Conservation (phyloP, 768 basidiomycete species). For the Cytidiella melzeri region DNA sequence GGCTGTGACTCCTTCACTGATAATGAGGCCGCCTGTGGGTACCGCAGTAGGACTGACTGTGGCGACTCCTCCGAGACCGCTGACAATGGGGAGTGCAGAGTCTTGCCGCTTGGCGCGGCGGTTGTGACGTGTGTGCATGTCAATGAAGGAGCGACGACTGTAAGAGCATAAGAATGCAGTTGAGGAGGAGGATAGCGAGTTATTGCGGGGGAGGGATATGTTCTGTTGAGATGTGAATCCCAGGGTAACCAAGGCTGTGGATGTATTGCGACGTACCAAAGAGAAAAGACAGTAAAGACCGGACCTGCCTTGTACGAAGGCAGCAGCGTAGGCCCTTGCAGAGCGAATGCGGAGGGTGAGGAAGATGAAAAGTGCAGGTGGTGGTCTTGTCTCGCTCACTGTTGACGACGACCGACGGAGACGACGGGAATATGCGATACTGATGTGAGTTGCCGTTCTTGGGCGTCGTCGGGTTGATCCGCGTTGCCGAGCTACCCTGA, state of each 20-base stretch:
- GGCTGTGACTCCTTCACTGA: not conserved
- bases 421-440: not conserved
- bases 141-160: constrained; percentile 14
- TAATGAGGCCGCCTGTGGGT: constrained; percentile 2
- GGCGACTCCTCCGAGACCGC: not conserved
- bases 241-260: not conserved
- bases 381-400: not conserved
- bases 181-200: not conserved
- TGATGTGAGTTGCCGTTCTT: not conserved
- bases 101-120: constrained; percentile 11
- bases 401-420: not conserved
- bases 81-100: not conserved
- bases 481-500: too few relatives aligned
- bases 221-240: too few relatives aligned
- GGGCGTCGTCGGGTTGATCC: not conserved
- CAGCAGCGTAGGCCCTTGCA: not conserved
- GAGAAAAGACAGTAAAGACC: not conserved
- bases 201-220: not conserved
- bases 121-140: constrained; percentile 1
- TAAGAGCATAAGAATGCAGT: constrained; percentile 13
- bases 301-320: not conserved
- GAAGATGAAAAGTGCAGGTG: not conserved
- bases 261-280: not conserved
- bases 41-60: not conserved
- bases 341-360: not conserved